These are phyloP conservation scores for Hemisphaericaspora xylanilytica DNA, from an alignment of 1,139 yeast species.

Conservation along the genomic window DNA sequence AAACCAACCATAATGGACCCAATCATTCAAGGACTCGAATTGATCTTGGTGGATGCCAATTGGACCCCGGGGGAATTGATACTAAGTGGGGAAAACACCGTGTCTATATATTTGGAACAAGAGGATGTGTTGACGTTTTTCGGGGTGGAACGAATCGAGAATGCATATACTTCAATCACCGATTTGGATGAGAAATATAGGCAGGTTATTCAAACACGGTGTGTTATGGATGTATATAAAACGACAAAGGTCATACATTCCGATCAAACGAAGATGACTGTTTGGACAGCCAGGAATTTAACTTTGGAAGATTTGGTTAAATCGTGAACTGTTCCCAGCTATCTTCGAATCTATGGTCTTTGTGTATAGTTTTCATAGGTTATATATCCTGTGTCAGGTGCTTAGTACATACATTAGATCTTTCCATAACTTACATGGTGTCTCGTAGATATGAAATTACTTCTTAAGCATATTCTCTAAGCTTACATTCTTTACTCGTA, in stretches of 20 bases:
- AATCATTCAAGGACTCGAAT: constrained; percentile 3
- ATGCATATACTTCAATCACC: constrained; percentile 3
- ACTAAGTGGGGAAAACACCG: constrained; percentile 2
- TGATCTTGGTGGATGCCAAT: constrained; percentile 2
- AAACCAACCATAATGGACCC: constrained; percentile 6
- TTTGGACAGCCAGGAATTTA: constrained; percentile 5
- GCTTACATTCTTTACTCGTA: too few species aligned
- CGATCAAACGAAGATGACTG: neutral
- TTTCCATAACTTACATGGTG: too few species aligned
- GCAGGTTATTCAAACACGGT: neutral
- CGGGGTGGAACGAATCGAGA: constrained; percentile 1
- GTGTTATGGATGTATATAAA: constrained; percentile 5
- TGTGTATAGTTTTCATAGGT: too few species aligned
- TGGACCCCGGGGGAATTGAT: neutral
- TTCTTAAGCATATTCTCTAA: too few species aligned
- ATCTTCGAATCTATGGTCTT: too few species aligned
- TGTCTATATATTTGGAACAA: constrained; percentile 3
- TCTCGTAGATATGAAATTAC: too few species aligned
- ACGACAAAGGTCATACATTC: neutral
- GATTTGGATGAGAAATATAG: constrained; percentile 4
- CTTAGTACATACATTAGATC: too few species aligned
- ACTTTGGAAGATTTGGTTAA: neutral
- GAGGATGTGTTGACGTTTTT: constrained; percentile 5
- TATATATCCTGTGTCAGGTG: too few species aligned
- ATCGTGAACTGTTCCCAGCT: too few species aligned